These are phyloP conservation scores for Beauveria rudraprayagi DNA, from an alignment of 2,329 filamentous ascomycete species.

Conservation along the genomic window DNA sequence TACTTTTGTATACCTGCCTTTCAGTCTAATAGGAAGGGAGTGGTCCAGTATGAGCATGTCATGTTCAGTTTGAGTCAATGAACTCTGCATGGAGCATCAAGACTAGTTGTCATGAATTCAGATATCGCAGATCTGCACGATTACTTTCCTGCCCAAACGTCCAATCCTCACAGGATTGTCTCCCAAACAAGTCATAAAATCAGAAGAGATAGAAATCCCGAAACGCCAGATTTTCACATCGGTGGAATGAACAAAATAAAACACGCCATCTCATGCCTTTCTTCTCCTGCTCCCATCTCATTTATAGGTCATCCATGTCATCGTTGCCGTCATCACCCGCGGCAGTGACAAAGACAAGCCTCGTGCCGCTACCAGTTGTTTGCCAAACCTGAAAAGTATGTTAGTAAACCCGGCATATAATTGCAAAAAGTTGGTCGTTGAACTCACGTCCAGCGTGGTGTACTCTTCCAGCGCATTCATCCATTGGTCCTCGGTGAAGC, in stretches of 20 bases:
- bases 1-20: neutral
- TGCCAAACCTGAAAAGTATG: slow-evolving; percentile 60
- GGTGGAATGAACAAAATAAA: neutral
- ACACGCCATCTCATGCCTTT: neutral
- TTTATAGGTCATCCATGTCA: slow-evolving; percentile 33
- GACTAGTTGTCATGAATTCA: neutral
- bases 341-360: slow-evolving; percentile 62
- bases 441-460: slow-evolving; percentile 76
- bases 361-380: slow-evolving; percentile 61
- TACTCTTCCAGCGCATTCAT: slow-evolving; percentile 83
- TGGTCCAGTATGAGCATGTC: neutral
- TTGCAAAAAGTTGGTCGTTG: neutral
- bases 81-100: neutral
- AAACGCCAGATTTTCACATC: slow-evolving; percentile 22
- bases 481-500: slow-evolving; percentile 93
- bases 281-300: neutral
- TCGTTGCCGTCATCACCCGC: slow-evolving; percentile 41
- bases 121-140: neutral
- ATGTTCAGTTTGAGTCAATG: neutral
- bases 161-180: neutral
- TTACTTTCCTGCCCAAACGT: neutral
- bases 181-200: neutral
- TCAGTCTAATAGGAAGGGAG: neutral
- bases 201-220: slow-evolving; percentile 11
- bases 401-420: neutral